phyloP scores from a whole-genome alignment of 2,329 filamentous ascomycete species.

The Xylaria sp. region DNA sequence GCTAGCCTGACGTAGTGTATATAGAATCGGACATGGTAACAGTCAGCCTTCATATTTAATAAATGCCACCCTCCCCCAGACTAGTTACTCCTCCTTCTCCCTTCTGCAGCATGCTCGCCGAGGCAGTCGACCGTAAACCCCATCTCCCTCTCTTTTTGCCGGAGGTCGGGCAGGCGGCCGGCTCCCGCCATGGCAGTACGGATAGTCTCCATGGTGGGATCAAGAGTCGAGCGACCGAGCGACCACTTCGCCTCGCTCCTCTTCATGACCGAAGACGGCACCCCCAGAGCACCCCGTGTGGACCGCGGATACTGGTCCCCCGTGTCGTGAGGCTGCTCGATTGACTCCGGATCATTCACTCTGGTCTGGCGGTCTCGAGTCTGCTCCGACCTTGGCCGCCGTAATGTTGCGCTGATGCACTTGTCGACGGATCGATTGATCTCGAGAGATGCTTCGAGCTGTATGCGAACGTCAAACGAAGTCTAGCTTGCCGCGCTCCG shows the following conservation, averaged over 20 bases:
- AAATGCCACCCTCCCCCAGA: not conserved
- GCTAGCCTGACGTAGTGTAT: constrained; percentile 15
- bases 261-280: constrained; percentile 41
- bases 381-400: constrained; percentile 36
- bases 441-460: constrained; percentile 32
- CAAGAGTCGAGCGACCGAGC: constrained; percentile 38
- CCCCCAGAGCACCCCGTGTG: constrained; percentile 34
- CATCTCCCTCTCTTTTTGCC: constrained; percentile 34
- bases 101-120: constrained; percentile 37
- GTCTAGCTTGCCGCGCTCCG: constrained; percentile 25
- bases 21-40: constrained; percentile 23
- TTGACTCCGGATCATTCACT: constrained; percentile 25
- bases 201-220: constrained; percentile 40
- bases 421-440: constrained; percentile 34
- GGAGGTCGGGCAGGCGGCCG: constrained; percentile 47
- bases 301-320: constrained; percentile 36
- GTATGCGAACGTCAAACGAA: constrained; percentile 22
- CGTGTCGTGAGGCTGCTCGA: constrained; percentile 24
- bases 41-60: constrained; percentile 23
- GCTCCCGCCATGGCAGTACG: constrained; percentile 43
- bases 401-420: constrained; percentile 32
- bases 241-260: constrained; percentile 36
- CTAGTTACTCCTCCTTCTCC: constrained; percentile 24
- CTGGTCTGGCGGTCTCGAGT: constrained; percentile 27
- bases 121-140: constrained; percentile 46